A percentile compares a stretch with the other conserved stretches of the same genome.
Evolutionary conservation across 1,284 basidiomycete species (phyloP).

Genomic region (Trametes pubescens): DNA sequence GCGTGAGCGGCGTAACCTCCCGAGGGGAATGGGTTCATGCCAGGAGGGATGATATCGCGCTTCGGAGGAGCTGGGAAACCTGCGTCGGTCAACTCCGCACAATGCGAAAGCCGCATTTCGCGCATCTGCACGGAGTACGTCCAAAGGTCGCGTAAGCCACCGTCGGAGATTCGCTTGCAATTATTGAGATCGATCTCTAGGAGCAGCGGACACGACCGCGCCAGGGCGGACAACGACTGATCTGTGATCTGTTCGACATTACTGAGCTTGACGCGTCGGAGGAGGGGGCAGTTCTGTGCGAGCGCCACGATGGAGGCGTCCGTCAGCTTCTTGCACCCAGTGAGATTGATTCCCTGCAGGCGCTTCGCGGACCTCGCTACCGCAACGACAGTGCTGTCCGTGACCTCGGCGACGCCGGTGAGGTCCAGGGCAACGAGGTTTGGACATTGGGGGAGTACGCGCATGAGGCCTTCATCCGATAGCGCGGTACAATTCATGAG

Average conservation of each 20-base stretch:
- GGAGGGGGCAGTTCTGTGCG: constrained; percentile 76
- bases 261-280: constrained; percentile 91
- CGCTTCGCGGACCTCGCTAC: constrained; percentile 78
- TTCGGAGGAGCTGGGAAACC: constrained; percentile 83
- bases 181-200: constrained; percentile 94
- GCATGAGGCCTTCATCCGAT: constrained; percentile 71
- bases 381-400: constrained; percentile 75
- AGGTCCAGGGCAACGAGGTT: constrained; percentile 92
- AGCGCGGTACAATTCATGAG: constrained; percentile 86
- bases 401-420: constrained; percentile 74
- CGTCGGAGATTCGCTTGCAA: constrained; percentile 83
- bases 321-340: constrained; percentile 84
- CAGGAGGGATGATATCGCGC: constrained; percentile 45
- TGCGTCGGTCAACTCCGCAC: constrained; percentile 80
- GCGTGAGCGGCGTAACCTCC: constrained; percentile 37
- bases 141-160: constrained; percentile 88
- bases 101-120: constrained; percentile 89
- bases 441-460: constrained; percentile 75
- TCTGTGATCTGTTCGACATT: constrained; percentile 84
- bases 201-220: constrained; percentile 85
- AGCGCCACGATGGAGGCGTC: constrained; percentile 83
- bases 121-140: constrained; percentile 83
- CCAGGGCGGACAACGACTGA: constrained; percentile 79
- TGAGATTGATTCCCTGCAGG: constrained; percentile 93
- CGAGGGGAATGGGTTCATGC: constrained; percentile 58